A percentile compares a stretch with the other conserved stretches of the same genome.
phyloP scores from a whole-genome alignment of 2,329 filamentous ascomycete species.

The Alternaria alternata region DNA sequence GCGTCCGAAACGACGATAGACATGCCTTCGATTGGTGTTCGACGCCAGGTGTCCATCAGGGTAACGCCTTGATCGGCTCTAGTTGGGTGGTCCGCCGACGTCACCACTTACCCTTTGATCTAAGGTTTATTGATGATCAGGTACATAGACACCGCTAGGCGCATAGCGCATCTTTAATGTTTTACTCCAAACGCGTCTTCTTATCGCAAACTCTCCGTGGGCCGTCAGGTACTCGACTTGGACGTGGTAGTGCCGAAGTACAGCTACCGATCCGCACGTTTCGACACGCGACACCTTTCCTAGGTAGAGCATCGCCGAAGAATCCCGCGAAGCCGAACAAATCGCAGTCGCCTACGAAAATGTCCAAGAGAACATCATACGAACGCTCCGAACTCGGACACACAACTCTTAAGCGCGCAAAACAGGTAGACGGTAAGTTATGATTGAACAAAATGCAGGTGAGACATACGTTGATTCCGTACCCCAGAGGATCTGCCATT shows the following conservation, averaged over 20 bases:
- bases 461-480: background rate
- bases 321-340: slow-evolving; percentile 7
- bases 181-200: slow-evolving; percentile 10
- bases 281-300: slow-evolving; percentile 22
- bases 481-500: slow-evolving; percentile 52
- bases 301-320: slow-evolving; percentile 12
- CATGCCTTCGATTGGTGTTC: slow-evolving; percentile 23
- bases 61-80: slow-evolving; percentile 29
- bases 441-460: background rate
- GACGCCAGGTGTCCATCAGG: slow-evolving; percentile 28
- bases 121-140: slow-evolving; percentile 9
- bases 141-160: slow-evolving; percentile 16
- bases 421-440: slow-evolving; percentile 53
- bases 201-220: slow-evolving; percentile 1
- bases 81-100: slow-evolving; percentile 28
- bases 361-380: slow-evolving; percentile 44
- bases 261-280: slow-evolving; percentile 7
- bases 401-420: slow-evolving; percentile 59
- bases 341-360: slow-evolving; percentile 1
- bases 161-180: slow-evolving; percentile 18
- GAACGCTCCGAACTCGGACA: slow-evolving; percentile 49
- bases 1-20: slow-evolving; percentile 24
- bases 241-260: background rate
- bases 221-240: background rate
- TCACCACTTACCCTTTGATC: slow-evolving; percentile 31